Conservation (phyloP, 176 grass and related monocot species). For the Pontederia crassipes region DNA sequence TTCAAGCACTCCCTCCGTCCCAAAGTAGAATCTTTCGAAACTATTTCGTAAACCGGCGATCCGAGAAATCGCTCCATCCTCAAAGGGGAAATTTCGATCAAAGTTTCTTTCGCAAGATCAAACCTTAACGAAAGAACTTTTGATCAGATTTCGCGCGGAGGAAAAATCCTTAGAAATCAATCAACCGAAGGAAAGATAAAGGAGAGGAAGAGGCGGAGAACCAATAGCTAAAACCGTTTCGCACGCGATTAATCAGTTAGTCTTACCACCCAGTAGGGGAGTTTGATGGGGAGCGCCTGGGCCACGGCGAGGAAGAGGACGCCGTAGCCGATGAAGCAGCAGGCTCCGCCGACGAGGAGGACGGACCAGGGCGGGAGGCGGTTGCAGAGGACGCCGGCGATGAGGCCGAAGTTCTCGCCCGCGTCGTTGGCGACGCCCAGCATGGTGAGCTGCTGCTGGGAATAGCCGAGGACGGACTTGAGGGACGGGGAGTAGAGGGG, state of each 20-base stretch:
- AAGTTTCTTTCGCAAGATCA: no score
- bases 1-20: no score
- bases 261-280: conserved; percentile 78
- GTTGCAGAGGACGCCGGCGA: conserved; percentile 78
- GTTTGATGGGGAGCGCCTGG: conserved; percentile 18
- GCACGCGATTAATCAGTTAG: not conserved
- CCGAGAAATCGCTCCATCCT: no score
- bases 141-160: no score
- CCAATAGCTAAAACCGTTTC: not conserved
- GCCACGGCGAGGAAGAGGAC: conserved; percentile 46
- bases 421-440: conserved; percentile 86
- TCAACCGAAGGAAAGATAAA: not conserved
- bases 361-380: conserved; percentile 62
- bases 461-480: conserved; percentile 44
- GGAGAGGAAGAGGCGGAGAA: conserved; percentile 15
- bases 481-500: conserved; percentile 90
- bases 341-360: conserved; percentile 51
- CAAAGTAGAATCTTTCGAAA: no score
- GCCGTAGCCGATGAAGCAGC: conserved; percentile 55
- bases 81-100: no score
- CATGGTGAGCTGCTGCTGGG: conserved; percentile 69
- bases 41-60: no score
- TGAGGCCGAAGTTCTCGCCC: conserved; percentile 70
- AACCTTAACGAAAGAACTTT: no score
- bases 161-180: no score